Base-by-base conservation (phyloP, 805 yeast species). In the Cyberlindnera petersonii region DNA sequence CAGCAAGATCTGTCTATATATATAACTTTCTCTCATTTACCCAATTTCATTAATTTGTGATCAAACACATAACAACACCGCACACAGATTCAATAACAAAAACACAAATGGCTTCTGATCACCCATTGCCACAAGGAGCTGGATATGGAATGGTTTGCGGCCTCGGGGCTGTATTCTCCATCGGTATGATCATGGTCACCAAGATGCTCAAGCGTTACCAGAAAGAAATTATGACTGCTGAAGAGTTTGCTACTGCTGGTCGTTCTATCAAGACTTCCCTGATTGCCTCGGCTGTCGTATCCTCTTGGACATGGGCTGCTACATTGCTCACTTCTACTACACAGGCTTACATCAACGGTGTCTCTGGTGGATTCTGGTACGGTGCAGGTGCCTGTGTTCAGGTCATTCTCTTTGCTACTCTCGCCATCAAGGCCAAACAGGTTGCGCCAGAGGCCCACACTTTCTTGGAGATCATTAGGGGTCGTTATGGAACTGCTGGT, bases 261-360 rank as follows among this genome's bases (percentile, higher is more conserved):
- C 75, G 96, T 58, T 71, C 86, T 4, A 94, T 89, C 29, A 84
- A 82, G 52, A 79, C 91, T 0, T 93, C 93, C 34, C 68, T 89
- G 49, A 82, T 87, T 46, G 80, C 91, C 5, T 80, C 95, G 7
- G 95, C 96, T 7, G 96, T 89, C 22, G 96, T 88, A 8, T 80
- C 91, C 10, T 80, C 91, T 8, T 89, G 98, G 98, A 87, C 96
- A 9, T 82, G 88, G 88, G 85, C 85, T n/a, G 86, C 87, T 4
- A 85, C 94, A 2, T 63, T 85, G 33, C 66, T 85, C 23, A 79
- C 79, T 26, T 78, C 87, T 3, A 77, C 94, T 1, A 76, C 95
- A 16, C 88, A 83, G 59, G 86, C 86, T 17, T 88, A 85, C 61
- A 66, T 66, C 30, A 70, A 78, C 42, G 98, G 98, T 53, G 75